These are phyloP conservation scores for Penicillium thymicola DNA, from an alignment of 2,329 filamentous ascomycete species.

Conservation along the genomic window DNA sequence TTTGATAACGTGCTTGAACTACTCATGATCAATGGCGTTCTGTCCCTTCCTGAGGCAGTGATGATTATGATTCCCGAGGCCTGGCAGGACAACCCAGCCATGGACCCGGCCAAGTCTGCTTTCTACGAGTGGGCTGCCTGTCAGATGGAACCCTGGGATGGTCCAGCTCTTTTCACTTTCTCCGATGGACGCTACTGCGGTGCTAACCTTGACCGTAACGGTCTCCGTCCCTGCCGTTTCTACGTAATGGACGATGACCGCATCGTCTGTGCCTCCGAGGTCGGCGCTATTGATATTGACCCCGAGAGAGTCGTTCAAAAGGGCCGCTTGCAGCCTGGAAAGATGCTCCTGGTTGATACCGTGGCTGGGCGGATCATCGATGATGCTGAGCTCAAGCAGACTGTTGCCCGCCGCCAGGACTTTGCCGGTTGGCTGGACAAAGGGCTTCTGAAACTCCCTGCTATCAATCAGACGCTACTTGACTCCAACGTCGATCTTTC, in stretches of 20 bases:
- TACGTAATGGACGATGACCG: slow-evolving; percentile 96
- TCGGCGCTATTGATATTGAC: slow-evolving; percentile 88
- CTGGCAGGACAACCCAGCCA: slow-evolving; percentile 88
- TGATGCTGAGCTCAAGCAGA: slow-evolving; percentile 84
- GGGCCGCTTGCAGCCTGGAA: slow-evolving; percentile 87
- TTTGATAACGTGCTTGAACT: slow-evolving; percentile 97
- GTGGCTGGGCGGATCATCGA: slow-evolving; percentile 89
- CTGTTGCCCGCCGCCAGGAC: slow-evolving; percentile 80
- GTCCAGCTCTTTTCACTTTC: slow-evolving; percentile 93
- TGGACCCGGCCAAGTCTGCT: slow-evolving; percentile 92
- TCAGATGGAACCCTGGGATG: slow-evolving; percentile 99
- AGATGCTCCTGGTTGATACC: slow-evolving; percentile 95
- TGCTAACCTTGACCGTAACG: slow-evolving; percentile 94
- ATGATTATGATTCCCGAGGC: slow-evolving; percentile 99
- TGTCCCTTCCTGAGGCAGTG: slow-evolving; percentile 91
- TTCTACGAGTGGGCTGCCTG: slow-evolving; percentile 99
- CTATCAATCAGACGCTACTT: slow-evolving; percentile 62
- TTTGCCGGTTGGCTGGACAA: slow-evolving; percentile 86
- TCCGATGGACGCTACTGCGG: slow-evolving; percentile 95
- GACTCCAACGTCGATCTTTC: slow-evolving; percentile 60
- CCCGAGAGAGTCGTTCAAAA: slow-evolving; percentile 89
- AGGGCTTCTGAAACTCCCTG: slow-evolving; percentile 77
- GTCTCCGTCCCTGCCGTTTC: slow-evolving; percentile 91
- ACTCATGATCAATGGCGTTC: slow-evolving; percentile 89
- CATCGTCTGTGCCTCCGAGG: slow-evolving; percentile 95